Percentiles rank a stretch among this genome's conserved stretches.
These are phyloP conservation scores for Cutaneotrichosporon dermatis DNA, from an alignment of 1,284 basidiomycete species.

Conservation along the genomic window DNA sequence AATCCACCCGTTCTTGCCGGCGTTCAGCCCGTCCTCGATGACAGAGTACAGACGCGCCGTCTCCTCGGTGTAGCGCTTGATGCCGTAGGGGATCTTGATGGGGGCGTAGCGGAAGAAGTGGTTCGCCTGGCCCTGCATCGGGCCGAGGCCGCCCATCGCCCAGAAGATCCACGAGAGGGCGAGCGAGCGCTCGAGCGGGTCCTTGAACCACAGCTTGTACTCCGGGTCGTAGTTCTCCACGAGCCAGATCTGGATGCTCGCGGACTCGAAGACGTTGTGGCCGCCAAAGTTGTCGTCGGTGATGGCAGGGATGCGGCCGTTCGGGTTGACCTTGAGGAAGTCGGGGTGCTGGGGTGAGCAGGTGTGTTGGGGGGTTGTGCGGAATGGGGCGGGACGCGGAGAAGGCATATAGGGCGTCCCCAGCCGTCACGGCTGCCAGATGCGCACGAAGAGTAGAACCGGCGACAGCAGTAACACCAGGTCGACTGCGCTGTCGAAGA, in stretches of 20 bases:
- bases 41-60: slow-evolving; percentile 72
- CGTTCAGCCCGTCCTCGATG: slow-evolving; percentile 63
- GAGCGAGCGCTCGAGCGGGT: slow-evolving; percentile 53
- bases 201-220: slow-evolving; percentile 57
- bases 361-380: too few species aligned
- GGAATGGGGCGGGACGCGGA: too few species aligned
- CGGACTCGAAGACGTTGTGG: slow-evolving; percentile 64
- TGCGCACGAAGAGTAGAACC: too few species aligned
- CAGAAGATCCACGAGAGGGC: slow-evolving; percentile 77
- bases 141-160: slow-evolving; percentile 49
- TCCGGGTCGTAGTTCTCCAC: slow-evolving; percentile 57
- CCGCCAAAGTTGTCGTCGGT: slow-evolving; percentile 50
- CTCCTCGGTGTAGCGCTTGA: slow-evolving; percentile 67
- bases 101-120: slow-evolving; percentile 50
- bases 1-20: slow-evolving; percentile 54
- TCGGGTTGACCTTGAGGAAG: slow-evolving; percentile 64
- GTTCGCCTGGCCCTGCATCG: slow-evolving; percentile 54
- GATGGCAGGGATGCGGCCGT: slow-evolving; percentile 60
- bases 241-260: slow-evolving; percentile 64
- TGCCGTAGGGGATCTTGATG: slow-evolving; percentile 49
- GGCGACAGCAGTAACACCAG: too few species aligned
- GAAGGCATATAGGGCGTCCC: neutral
- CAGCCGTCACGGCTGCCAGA: too few species aligned
- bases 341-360: slow-evolving; percentile 50
- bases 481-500: too few species aligned